Base-by-base conservation (phyloP, 108 stramenopile genomes). In the Mayamaea pseudoterrestris region DNA sequence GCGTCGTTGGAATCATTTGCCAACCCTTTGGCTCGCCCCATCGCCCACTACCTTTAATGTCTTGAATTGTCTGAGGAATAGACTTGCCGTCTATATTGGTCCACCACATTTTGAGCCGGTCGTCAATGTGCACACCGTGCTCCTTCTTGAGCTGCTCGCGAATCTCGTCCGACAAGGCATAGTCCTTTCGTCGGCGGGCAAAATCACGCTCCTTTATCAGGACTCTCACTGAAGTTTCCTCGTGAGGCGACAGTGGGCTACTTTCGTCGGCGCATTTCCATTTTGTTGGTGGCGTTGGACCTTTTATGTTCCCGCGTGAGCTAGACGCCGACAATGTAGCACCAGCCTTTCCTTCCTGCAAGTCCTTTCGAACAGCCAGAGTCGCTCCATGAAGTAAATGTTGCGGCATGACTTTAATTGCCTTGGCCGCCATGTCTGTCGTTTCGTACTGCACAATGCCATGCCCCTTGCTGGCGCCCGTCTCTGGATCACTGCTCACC, bases 401-500 rank as follows among this genome's bases (percentile, higher is more conserved):
- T n/a, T 90, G 60, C 47, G 80, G 47, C 82, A 90, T 90, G 4
- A 66, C 61, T 21, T 66, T 26, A 50, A 90, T 90, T 1, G 87
- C 87, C 25, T 43, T 57, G 30, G 60, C 47, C 8, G 87, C 87
- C 68, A 65, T 63, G 13, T 74, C 69, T 1, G 75, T 63, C 1
- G 76, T 83, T 53, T 84, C 78, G 47, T 66, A 90, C 40, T 89
- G 82, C 3, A 89, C 87, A 36, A 89, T 74, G 8, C 87, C 87
- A 50, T 69, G 72, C 13, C 73, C 74, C 60, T 83, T 83, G 9
- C 77, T 70, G 48, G 62, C 50, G 13, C 87, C 80, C 9, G 76
- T 83, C 9, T 26, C 51, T 2, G 30, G 35, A 50, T 90, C 80
- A 30, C 71, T 53, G 46, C 74, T 76, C 16, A 90, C 64, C 14